Conservation (phyloP, 768 basidiomycete species). For the Erythrobasidium yunnanense region DNA sequence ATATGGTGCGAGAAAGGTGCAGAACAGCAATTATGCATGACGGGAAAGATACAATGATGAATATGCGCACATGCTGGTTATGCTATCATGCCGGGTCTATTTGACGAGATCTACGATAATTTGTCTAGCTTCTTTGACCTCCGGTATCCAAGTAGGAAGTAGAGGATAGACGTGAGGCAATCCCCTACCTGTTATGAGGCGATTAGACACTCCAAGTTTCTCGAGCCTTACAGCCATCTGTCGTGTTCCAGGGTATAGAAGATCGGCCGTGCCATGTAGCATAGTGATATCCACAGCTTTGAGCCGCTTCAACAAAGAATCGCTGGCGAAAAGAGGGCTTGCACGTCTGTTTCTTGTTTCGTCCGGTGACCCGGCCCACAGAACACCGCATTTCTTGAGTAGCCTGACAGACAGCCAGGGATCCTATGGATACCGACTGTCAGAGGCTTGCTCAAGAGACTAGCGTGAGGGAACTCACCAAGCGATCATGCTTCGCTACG, state of each 20-base stretch:
- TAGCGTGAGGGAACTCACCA: neutral
- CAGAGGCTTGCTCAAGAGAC: neutral
- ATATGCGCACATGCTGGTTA: neutral
- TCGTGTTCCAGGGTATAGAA: neutral
- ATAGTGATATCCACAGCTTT: neutral
- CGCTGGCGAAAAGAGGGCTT: neutral
- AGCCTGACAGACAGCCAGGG: neutral
- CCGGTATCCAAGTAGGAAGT: neutral
- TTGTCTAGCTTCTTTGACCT: neutral
- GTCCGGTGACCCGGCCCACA: neutral
- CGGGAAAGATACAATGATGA: neutral
- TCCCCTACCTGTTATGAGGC: neutral
- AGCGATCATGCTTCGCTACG: too few relatives aligned
- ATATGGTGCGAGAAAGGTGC: neutral
- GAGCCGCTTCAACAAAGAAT: neutral
- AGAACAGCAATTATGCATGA: neutral
- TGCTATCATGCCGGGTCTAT: neutral
- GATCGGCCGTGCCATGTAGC: neutral
- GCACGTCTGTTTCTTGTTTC: neutral
- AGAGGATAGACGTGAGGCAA: neutral
- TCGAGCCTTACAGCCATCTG: neutral
- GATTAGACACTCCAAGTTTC: neutral
- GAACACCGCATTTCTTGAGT: neutral
- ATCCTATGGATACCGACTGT: neutral
- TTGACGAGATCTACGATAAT: neutral